Conservation (phyloP, 148 eudicot genomes). For the Chenopodium quinoa region DNA sequence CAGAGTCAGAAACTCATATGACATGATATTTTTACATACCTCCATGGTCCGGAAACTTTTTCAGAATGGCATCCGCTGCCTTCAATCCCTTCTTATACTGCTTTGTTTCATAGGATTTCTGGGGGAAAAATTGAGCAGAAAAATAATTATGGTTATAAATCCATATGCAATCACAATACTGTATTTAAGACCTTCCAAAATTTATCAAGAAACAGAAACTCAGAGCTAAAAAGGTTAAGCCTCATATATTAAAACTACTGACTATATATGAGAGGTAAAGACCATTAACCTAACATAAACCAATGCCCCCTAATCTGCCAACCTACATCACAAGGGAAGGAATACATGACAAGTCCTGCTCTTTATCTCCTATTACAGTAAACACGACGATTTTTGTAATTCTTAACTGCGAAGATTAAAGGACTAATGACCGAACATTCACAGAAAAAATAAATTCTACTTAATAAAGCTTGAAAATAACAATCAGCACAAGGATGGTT, state of each 20-base stretch:
- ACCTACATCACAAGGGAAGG: background rate
- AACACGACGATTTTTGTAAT: background rate
- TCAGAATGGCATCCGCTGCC: slow-evolving; percentile 93
- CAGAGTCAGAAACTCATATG: background rate
- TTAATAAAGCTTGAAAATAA: background rate
- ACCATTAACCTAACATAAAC: background rate
- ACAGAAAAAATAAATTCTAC: background rate
- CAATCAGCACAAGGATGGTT: background rate
- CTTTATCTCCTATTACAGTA: background rate
- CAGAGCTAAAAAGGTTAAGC: background rate
- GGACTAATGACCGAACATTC: background rate
- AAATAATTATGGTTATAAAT: background rate
- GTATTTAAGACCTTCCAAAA: background rate
- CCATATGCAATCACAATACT: background rate
- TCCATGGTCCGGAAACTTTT: slow-evolving; percentile 97
- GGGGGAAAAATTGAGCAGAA: slow-evolving; percentile 17
- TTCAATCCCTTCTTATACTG: slow-evolving; percentile 97
- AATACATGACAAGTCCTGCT: background rate
- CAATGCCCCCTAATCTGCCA: background rate
- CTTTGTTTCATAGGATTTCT: slow-evolving; percentile 97
- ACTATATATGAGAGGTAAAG: background rate
- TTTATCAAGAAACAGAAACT: background rate
- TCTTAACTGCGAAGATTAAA: background rate
- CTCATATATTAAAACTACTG: background rate
- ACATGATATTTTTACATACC: slow-evolving; percentile 45